Evolutionary conservation across 2,329 filamentous ascomycete species (phyloP), one percentile per base, ranked within the genome.

Genomic region (Ophiocordyceps unilateralis): DNA sequence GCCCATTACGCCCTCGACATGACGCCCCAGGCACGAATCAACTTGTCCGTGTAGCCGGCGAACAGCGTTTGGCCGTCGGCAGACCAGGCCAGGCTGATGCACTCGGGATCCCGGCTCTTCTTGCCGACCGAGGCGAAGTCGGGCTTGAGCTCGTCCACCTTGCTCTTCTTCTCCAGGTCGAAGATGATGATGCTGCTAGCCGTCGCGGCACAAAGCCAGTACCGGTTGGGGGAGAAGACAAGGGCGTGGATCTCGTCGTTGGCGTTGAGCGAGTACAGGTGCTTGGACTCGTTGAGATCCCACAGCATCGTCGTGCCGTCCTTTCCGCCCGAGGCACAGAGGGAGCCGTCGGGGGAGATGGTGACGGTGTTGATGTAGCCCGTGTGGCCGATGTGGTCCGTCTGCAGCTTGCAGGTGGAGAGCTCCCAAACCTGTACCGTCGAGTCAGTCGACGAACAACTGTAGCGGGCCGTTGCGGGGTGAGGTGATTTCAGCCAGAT

Each of bases 91-190:
- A 98, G 77, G 66, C 78, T 86, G 62, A 98, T 81, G 69, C 89
- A 96, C 81, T 96, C 89, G 59, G 91, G 91, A 72, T 95, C 89
- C 65, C 88, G 81, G 80, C 82, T 87, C 86, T 96, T 96, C 86
- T 94, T 94, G 74, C 88, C 85, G 65, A 87, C 82, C 65, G 87
- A 93, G 63, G 87, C 76, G 76, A 91, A 95, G 69, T 98, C 91
- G 56, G 89, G 89, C 83, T 93, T 95, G 69, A 98, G 81, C 81
- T 96, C 91, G 61, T 96, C 89, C 64, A 96, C 89, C 83, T 95
- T 96, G 83, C 82, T 93, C 88, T 98, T 98, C 88, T 98, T 98
- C 86, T 98, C 91, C 57, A 98, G 81, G 65, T 98, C 91, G 74
- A 98, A 98, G 78, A 98, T 96, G 79, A 95, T 95, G 79, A 98